phyloP scores from a whole-genome alignment of 2,329 filamentous ascomycete genomes.

The Calonectria ilicicola region DNA sequence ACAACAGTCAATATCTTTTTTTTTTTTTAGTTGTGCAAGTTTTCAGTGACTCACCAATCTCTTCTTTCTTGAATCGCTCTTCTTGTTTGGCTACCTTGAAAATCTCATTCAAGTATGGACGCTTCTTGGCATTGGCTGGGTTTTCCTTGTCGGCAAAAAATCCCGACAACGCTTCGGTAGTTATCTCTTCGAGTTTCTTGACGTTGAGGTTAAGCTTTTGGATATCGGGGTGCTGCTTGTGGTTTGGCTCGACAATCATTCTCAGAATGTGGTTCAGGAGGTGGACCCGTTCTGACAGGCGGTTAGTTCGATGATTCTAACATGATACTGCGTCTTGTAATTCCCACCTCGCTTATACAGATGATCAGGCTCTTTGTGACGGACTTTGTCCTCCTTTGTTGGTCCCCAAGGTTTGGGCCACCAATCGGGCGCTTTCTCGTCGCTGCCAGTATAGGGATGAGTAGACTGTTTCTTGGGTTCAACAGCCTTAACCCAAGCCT shows the following conservation, averaged over 20 bases:
- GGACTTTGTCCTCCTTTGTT: conserved; percentile 65
- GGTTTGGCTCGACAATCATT: conserved; percentile 64
- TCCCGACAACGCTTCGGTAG: conserved; percentile 66
- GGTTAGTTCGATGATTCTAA: conserved; percentile 12
- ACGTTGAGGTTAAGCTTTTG: conserved; percentile 66
- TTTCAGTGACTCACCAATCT: conserved; percentile 62
- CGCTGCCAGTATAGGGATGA: conserved; percentile 77
- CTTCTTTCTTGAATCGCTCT: conserved; percentile 66
- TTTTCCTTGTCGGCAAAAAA: conserved; percentile 67
- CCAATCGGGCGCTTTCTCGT: conserved; percentile 73
- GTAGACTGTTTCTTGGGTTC: conserved; percentile 83
- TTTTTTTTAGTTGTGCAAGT: background rate
- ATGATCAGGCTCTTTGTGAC: conserved; percentile 81
- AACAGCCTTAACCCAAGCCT: conserved; percentile 80
- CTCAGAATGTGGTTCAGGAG: conserved; percentile 71
- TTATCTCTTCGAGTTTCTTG: conserved; percentile 68
- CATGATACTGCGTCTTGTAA: background rate
- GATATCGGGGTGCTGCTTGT: conserved; percentile 63
- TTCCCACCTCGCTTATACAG: conserved; percentile 72
- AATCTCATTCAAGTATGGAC: conserved; percentile 68
- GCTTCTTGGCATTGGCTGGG: conserved; percentile 67
- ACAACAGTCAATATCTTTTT: background rate
- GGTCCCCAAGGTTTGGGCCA: conserved; percentile 71
- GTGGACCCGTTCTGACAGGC: conserved; percentile 65
- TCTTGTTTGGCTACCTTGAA: conserved; percentile 71